These are phyloP conservation scores for Powellomyces hirtus DNA, from an alignment of 192 early-diverging fungal species.

Conservation along the genomic window DNA sequence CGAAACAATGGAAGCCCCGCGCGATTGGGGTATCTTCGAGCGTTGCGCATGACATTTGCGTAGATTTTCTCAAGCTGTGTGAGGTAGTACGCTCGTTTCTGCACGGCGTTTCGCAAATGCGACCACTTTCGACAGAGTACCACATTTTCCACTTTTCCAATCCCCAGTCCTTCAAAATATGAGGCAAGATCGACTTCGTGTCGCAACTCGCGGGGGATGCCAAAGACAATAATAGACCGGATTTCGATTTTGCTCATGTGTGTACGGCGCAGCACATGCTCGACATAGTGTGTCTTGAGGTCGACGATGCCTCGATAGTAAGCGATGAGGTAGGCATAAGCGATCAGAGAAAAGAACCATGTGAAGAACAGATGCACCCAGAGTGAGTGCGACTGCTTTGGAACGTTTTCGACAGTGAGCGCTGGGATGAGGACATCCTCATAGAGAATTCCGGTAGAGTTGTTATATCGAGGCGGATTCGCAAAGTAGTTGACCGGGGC, in stretches of 20 bases:
- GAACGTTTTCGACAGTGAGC: conserved; percentile 51
- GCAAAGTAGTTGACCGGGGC: conserved; percentile 54
- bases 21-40: background rate
- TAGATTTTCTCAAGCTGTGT: conserved; percentile 44
- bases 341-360: conserved; percentile 51
- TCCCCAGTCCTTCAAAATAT: conserved; percentile 48
- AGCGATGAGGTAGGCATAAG: conserved; percentile 45
- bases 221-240: conserved; percentile 50
- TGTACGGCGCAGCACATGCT: conserved; percentile 42
- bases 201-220: conserved; percentile 49
- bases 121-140: conserved; percentile 57
- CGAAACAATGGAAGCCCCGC: background rate
- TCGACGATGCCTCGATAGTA: conserved; percentile 47
- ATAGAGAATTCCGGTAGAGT: conserved; percentile 29
- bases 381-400: conserved; percentile 35
- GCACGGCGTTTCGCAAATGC: conserved; percentile 43
- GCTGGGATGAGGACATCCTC: conserved; percentile 22
- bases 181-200: conserved; percentile 51
- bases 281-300: conserved; percentile 44
- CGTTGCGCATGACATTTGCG: conserved; percentile 20
- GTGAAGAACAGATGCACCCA: conserved; percentile 48
- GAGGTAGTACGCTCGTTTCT: conserved; percentile 42
- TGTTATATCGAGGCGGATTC: conserved; percentile 30
- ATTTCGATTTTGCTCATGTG: conserved; percentile 51
- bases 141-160: conserved; percentile 55